Evolutionary conservation across 2,329 filamentous ascomycete species (phyloP), one percentile per base, ranked within the genome.

Genomic region (Trichoderma brevicompactum): DNA sequence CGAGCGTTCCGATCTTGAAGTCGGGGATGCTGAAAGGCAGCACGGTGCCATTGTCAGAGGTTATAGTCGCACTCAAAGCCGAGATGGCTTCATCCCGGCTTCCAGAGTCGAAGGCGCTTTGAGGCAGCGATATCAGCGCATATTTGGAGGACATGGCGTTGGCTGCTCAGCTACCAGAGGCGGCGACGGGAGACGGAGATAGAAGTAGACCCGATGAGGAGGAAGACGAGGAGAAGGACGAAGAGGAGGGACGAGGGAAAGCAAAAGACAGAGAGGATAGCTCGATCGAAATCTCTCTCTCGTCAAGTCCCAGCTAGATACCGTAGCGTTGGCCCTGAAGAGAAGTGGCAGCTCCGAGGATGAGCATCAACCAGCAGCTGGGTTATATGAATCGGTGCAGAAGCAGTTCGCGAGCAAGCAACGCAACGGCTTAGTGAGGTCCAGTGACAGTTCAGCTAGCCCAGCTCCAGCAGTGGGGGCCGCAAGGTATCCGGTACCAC

Each of bases 1-100:
- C 95, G 43, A 99, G 85, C 0, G 95, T 97, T 66, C 95, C 95
- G 77, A 99, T 96, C 83, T 98, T 99, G 85, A 99, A 97, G 70
- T 93, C 90, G 19, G 95, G 95, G 69, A 98, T 90, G 65, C 86
- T 81, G 75, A 98, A 97, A 2, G 89, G 88, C 59, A 88, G 81
- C 52, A 92, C 89, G 60, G 85, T 87, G 75, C 91, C 92, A 77
- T 91, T 89, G 72, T 96, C 92, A 65, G 86, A 80, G 56, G 87
- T 83, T 64, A 97, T 84, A 48, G 89, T 92, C 64, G 88, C 81
- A 71, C 88, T 87, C 68, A 99, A 80, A 52, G 92, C 86, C 54
- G 88, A 85, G 70, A 97, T 83, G 69, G 94, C 92, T 77, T 96
- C 92, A 70, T 94, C 90, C 73, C 85, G 85, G 79, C 94, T 87